Percentiles rank a stretch among this genome's conserved stretches.
Evolutionary conservation across 225 moss, liverwort and hornwort species (phyloP).

Genomic region (Sphagnum tenellum): DNA sequence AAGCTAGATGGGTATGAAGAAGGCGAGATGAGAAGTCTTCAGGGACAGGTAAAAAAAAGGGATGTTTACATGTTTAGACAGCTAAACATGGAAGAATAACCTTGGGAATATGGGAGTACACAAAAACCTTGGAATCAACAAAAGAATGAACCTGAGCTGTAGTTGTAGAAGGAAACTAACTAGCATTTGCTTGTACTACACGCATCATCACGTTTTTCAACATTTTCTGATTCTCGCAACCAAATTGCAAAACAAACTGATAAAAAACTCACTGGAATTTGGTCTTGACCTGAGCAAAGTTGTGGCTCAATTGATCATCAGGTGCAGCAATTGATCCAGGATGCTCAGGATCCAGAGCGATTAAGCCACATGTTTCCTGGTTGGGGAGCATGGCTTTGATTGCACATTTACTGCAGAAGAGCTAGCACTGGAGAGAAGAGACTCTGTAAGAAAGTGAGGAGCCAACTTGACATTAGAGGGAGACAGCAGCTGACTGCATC

Average conservation of each 20-base stretch:
- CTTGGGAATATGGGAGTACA: not conserved
- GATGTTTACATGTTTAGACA: not conserved
- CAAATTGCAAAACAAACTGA: not conserved
- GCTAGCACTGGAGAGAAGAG: too few relatives aligned
- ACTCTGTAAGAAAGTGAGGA: too few relatives aligned
- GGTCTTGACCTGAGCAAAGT: not conserved
- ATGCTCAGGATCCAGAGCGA: constrained; percentile 93
- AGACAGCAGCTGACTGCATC: too few relatives aligned
- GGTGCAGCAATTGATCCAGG: constrained; percentile 91
- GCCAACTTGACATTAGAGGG: too few relatives aligned
- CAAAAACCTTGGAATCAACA: not conserved
- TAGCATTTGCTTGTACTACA: not conserved
- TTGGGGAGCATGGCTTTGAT: constrained; percentile 95
- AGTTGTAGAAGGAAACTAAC: not conserved
- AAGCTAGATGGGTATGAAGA: constrained; percentile 97
- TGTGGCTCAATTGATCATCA: constrained; percentile 14
- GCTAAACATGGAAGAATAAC: not conserved
- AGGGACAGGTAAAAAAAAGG: constrained; percentile 62
- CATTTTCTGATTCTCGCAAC: not conserved
- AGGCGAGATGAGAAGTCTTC: constrained; percentile 98
- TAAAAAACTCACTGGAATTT: not conserved
- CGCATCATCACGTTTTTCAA: not conserved
- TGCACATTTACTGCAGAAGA: too few relatives aligned
- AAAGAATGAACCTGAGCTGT: not conserved
- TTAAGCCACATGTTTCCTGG: constrained; percentile 91